phyloP scores from a whole-genome alignment of 2,329 filamentous ascomycete genomes.

The Nothophoma quercina region DNA sequence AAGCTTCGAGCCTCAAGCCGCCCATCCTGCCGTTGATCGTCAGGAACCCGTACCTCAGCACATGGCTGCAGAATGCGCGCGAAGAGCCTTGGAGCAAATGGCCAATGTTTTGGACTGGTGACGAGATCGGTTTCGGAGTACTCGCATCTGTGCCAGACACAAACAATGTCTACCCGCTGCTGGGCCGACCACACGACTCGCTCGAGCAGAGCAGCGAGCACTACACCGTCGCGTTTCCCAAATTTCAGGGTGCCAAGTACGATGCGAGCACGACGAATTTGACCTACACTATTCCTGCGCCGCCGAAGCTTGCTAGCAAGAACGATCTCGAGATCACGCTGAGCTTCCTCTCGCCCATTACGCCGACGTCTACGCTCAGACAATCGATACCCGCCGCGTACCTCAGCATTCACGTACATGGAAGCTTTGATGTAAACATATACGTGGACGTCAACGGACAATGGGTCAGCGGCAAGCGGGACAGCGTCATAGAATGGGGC shows the following conservation, averaged over 20 bases:
- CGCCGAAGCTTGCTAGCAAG: conserved; percentile 41
- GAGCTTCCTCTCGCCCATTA: conserved; percentile 79
- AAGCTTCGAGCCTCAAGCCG: conserved; percentile 63
- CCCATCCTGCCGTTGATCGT: conserved; percentile 60
- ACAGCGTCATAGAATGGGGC: conserved; percentile 74
- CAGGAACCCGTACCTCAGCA: conserved; percentile 60
- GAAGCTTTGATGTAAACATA: conserved; percentile 61
- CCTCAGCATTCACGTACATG: conserved; percentile 73
- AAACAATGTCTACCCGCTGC: conserved; percentile 68
- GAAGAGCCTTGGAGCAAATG: conserved; percentile 80
- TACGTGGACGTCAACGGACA: conserved; percentile 63
- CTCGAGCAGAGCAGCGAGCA: conserved; percentile 54
- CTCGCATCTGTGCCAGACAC: conserved; percentile 68
- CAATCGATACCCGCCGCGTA: conserved; percentile 86
- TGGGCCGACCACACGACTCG: conserved; percentile 72
- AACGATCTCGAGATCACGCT: conserved; percentile 63
- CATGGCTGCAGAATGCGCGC: conserved; percentile 70
- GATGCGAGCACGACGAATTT: conserved; percentile 76
- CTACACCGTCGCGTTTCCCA: conserved; percentile 66
- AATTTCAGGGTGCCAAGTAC: conserved; percentile 68
- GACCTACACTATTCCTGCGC: conserved; percentile 66
- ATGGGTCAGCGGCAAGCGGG: conserved; percentile 81
- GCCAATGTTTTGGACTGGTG: conserved; percentile 85
- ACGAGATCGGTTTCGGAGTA: conserved; percentile 70
- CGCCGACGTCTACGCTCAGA: conserved; percentile 78